Evolutionary conservation across 2,329 filamentous ascomycete species (phyloP), one percentile per base, ranked within the genome.

Genomic region (Cadophora gregata): DNA sequence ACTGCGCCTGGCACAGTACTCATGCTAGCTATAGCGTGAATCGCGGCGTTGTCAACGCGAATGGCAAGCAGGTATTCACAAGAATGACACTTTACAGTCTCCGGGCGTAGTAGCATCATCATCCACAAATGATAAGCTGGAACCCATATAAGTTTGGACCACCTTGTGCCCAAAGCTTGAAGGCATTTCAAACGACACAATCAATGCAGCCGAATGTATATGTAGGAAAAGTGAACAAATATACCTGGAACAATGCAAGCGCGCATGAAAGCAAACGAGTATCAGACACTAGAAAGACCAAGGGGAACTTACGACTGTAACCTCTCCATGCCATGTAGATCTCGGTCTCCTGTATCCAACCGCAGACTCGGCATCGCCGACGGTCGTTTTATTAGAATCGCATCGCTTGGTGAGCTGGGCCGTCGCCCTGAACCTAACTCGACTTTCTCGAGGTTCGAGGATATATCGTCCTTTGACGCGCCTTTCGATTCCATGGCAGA

Each of bases 401-500:
- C 74, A 65, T 78, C 76, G 53, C 73, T 76, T n/a, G 76, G 76
- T 5, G 76, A 77, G 25, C 70, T 65, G 31, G 75, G 73, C 27
- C 75, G 70, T 38, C 61, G 56, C 50, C 48, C 56, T n/a, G 55
- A 33, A 6, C 31, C 31, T n/a, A 25, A 19, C 21, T 55, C 33
- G 21, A 53, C 19, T 27, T 42, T 45, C 16, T 42, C 48, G 50
- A 55, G 24, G 19, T 27, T 19, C 19, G 38, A 47, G 24, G 16
- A 6, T 7, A 27, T 31, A 19, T 48, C 25, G 24, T 29, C 38
- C 21, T 45, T 59, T 36, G 65, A 60, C 25, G 42, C 38, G 16
- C 36, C 16, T 19, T 65, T 62, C 19, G 33, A 51, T 42, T 21
- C 53, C 59, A 47, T 61, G 47, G 53, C 61, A 24, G 14, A 24